Evolutionary conservation across 225 moss, liverwort and hornwort species (phyloP), one percentile per base, ranked within the genome.

Genomic region (Rhytidiadelphus loreus): DNA sequence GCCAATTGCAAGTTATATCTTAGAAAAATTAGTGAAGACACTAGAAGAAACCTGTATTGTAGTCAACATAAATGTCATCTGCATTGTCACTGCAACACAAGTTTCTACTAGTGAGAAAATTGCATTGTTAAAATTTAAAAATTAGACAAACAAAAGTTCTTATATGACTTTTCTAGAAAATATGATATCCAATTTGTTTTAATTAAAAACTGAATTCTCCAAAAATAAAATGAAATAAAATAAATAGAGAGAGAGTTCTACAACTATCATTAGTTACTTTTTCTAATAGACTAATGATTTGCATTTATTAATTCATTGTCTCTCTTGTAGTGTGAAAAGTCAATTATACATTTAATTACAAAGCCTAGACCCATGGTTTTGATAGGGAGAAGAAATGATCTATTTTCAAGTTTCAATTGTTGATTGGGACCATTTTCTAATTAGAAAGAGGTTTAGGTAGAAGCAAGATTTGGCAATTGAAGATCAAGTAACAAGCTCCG

Each of bases 401-500:
- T 52, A 22, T 76, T 46, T 72, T 73, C 29, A 29, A 73, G 7
- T 76, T 52, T 35, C 5, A 76, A 52, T 32, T 52, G 2, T 33
- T 33, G 13, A 73, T 30, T 29, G 7, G 8, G 50, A 76, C 8
- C 22, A 33, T 33, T 50, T 75, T 52, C 3, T 13, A 52, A 33
- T 0, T 52, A 6, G 5, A 33, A 32, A 52, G 13, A 13, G 8
- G 22, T 75, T 8, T 22, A 76, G 2, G 2, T 35, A 52, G 35
- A 76, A 50, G 21, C 5, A 52, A 74, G 7, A 74, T 52, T 75
- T 50, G 33, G 2, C 22, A 53, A 35, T 53, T 53, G 5, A 14
- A 53, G 1, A 35, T 35, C 6, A 76, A 35, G 35, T 76, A 35
- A 14, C 1, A 53, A 0, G 8, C 13, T 53, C 14, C 0, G 0